Base-by-base conservation (phyloP, 768 basidiomycete genomes). In the Paxillus rubicundulus region DNA sequence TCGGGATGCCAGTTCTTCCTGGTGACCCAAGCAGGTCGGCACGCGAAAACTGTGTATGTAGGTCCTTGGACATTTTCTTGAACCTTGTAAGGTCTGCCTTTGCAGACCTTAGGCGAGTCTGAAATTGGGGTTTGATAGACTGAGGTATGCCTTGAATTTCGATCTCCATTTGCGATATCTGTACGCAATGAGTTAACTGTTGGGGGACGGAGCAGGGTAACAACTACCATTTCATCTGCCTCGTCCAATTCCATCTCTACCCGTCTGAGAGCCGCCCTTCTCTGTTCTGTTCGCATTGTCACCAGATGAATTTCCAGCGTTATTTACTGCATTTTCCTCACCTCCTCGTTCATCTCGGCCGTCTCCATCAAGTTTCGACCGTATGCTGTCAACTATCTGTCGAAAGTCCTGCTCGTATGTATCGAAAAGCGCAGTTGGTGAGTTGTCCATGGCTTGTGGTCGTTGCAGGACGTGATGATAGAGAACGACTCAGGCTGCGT, bases 151-250 rank as follows among this genome's bases (percentile, higher is more conserved):
- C 89, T 62, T 94, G 93, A 7, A 96, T 86, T 74, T 99, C 97
- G 52, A 99, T 88, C 74, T 98, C 96, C 96, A 99, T 97, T 81
- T 99, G 97, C 43, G 93, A 93, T 59, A 98, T 82, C 96, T 98
- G 59, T 4, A 46, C 12, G 12, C 44, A 17, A 45, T 32, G 30
- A 41, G 55, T 56, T 20, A 47, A 38, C 38, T 12, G 45, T 47
- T 20, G 37, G 47, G 53, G 36, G 32, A 20, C 10, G 37, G 27
- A 32, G 13, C 28, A 52, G 20, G 12, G 30, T 14, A 16, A 33
- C 9, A 64, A 82, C 44, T 62, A 88, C 95, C 82, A 98, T 93
- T 77, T 98, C 97, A 60, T 97, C 95, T 0, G 95, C 96, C 70
- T 99, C 97, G 67, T 99, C 97, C 5, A 99, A 75, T 67, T 98